These are phyloP conservation scores for Apiospora malaysiana DNA, from an alignment of 2,329 filamentous ascomycete species.

Conservation along the genomic window DNA sequence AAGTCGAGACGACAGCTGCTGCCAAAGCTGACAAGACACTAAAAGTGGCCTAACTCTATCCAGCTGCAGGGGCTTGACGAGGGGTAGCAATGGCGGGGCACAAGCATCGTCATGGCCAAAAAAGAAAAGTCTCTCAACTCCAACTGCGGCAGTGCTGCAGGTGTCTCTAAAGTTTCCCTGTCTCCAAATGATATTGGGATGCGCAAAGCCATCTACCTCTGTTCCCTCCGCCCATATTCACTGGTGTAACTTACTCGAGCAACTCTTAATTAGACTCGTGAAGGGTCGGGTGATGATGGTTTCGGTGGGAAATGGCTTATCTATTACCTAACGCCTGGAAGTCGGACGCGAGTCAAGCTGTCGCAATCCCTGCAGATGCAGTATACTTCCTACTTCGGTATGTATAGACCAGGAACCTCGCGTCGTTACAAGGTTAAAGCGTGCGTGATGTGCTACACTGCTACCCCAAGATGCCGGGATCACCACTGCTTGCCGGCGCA, in stretches of 20 bases:
- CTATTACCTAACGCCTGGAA: background rate
- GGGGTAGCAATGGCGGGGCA: background rate
- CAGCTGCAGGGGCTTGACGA: background rate
- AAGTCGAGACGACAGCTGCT: background rate
- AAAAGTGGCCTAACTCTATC: background rate
- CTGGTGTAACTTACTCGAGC: background rate
- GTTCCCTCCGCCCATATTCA: background rate
- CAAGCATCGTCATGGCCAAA: background rate
- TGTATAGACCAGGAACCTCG: background rate
- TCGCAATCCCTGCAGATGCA: background rate
- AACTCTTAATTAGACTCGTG: background rate
- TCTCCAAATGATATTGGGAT: background rate
- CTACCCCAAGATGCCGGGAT: background rate
- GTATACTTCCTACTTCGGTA: background rate
- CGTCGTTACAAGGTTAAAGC: background rate
- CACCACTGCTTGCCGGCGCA: background rate
- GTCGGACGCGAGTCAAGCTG: background rate
- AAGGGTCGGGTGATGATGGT: too few relatives aligned
- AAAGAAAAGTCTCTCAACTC: too few relatives aligned
- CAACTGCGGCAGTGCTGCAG: too few relatives aligned
- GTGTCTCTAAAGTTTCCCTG: background rate
- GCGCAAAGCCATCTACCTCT: background rate
- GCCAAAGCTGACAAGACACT: background rate
- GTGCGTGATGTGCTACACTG: slow-evolving; percentile 2
- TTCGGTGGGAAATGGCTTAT: background rate